Conservation (phyloP, 345 rosid species). For the Pistacia atlantica region DNA sequence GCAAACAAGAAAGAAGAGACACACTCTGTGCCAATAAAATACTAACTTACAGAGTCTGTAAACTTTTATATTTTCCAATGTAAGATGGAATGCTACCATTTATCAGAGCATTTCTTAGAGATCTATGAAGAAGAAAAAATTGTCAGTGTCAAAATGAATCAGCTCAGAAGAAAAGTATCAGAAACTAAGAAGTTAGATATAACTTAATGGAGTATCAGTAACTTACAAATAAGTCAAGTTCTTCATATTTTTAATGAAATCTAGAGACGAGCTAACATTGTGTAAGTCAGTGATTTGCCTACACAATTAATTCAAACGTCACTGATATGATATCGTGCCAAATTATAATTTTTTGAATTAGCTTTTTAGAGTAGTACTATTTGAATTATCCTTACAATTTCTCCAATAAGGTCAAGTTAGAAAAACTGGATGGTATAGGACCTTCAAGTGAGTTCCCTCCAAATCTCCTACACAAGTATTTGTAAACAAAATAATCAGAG, state of each 20-base stretch:
- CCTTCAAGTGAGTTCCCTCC: no score
- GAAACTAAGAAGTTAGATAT: background rate
- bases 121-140: no score
- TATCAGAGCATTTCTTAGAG: slow-evolving; percentile 33
- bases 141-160: background rate
- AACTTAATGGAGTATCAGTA: background rate
- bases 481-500: no score
- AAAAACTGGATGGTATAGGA: no score
- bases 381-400: slow-evolving; percentile 37
- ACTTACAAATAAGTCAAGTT: slow-evolving; percentile 45
- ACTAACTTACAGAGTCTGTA: slow-evolving; percentile 32
- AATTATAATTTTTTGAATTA: no score
- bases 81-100: slow-evolving; percentile 26
- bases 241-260: slow-evolving; percentile 40
- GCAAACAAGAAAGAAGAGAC: no score
- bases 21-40: background rate
- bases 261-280: slow-evolving; percentile 45
- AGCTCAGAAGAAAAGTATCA: background rate
- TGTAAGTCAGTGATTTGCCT: slow-evolving; percentile 43
- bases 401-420: slow-evolving; percentile 28
- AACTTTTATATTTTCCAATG: slow-evolving; percentile 24
- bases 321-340: background rate
- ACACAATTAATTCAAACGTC: slow-evolving; percentile 1
- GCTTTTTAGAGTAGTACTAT: slow-evolving; percentile 28
- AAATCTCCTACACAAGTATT: no score